phyloP scores from a whole-genome alignment of 768 basidiomycete species.

The Phylloporus sp. region DNA sequence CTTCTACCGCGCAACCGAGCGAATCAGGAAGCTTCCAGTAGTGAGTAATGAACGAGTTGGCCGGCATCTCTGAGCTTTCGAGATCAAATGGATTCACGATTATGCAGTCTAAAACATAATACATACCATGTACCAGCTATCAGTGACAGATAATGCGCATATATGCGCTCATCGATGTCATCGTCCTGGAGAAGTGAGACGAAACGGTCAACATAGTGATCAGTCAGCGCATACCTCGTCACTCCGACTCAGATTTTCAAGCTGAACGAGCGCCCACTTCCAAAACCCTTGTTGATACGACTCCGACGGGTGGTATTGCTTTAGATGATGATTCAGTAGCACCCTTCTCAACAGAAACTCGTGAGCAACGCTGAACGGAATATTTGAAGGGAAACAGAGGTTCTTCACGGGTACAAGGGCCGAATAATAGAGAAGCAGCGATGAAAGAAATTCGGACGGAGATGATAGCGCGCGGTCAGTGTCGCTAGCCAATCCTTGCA shows the following conservation, averaged over 20 bases:
- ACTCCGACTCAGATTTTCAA: slow-evolving; percentile 42
- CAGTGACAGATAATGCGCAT: slow-evolving; percentile 55
- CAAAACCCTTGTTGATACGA: slow-evolving; percentile 66
- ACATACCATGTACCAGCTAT: slow-evolving; percentile 31
- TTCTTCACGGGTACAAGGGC: slow-evolving; percentile 44
- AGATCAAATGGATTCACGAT: neutral
- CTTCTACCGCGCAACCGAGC: neutral
- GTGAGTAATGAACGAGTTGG: slow-evolving; percentile 60
- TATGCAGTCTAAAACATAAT: neutral
- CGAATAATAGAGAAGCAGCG: slow-evolving; percentile 50
- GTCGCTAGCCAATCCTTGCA: neutral
- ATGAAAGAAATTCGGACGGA: slow-evolving; percentile 30
- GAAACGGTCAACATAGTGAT: neutral
- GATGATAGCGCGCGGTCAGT: neutral
- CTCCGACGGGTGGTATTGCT: slow-evolving; percentile 55
- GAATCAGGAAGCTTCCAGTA: slow-evolving; percentile 45
- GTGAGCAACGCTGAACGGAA: slow-evolving; percentile 43
- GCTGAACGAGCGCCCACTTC: slow-evolving; percentile 60
- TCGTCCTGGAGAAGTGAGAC: slow-evolving; percentile 38
- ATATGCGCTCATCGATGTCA: slow-evolving; percentile 65
- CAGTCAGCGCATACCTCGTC: slow-evolving; percentile 42
- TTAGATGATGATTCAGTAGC: slow-evolving; percentile 50
- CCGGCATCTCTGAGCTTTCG: slow-evolving; percentile 25
- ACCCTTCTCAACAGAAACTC: slow-evolving; percentile 51
- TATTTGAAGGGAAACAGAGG: slow-evolving; percentile 39